These are phyloP conservation scores for Hypomontagnella submonticulosa DNA, from an alignment of 495 filamentous ascomycete species.

Conservation along the genomic window DNA sequence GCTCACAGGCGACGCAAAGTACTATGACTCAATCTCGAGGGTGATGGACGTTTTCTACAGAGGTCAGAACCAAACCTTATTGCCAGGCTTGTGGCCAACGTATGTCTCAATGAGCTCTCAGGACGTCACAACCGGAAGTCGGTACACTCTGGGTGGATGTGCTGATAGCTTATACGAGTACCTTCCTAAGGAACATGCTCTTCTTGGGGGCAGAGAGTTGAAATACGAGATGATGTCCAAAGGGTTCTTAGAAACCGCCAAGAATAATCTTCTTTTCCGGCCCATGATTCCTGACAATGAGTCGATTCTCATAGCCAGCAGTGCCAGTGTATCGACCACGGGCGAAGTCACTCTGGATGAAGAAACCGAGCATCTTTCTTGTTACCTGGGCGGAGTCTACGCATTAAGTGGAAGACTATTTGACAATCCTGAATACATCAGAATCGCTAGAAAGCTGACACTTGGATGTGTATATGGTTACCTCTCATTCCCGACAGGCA, in stretches of 20 bases:
- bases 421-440: conserved; percentile 71
- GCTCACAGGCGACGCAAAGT: conserved; percentile 83
- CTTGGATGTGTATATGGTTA: conserved; percentile 92
- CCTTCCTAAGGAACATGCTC: conserved; percentile 74
- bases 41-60: conserved; percentile 81
- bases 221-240: conserved; percentile 84
- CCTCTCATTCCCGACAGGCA: conserved; percentile 76
- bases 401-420: conserved; percentile 83
- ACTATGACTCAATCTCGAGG: conserved; percentile 88
- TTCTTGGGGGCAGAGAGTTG: conserved; percentile 78
- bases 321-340: conserved; percentile 42
- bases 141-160: conserved; percentile 77
- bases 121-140: conserved; percentile 50
- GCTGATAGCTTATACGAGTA: conserved; percentile 93
- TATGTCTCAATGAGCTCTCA: conserved; percentile 68
- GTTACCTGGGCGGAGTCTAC: conserved; percentile 88
- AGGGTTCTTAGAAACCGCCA: conserved; percentile 71
- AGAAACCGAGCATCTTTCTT: conserved; percentile 63
- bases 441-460: conserved; percentile 78
- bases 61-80: conserved; percentile 71
- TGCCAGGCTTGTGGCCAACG: conserved; percentile 88
- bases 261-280: conserved; percentile 76
- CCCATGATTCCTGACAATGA: conserved; percentile 77
- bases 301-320: conserved; percentile 75
- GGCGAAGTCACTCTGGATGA: conserved; percentile 47